phyloP scores from a whole-genome alignment of 169 alveolate genomes.

The Eimeria zaria region DNA sequence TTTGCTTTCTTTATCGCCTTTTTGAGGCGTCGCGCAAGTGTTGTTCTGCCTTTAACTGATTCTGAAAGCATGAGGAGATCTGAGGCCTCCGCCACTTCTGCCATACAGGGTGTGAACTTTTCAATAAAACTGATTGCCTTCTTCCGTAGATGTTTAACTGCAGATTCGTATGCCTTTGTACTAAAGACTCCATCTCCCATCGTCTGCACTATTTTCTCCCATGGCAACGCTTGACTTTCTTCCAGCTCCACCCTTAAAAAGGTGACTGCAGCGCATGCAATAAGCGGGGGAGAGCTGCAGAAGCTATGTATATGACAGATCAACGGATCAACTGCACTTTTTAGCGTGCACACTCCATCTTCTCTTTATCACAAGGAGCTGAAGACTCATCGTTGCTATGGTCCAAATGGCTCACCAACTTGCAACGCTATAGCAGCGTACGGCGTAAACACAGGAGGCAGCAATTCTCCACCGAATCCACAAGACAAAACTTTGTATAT shows the following conservation, averaged over 20 bases:
- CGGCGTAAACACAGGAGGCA: constrained; percentile 56
- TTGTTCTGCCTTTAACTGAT: background rate
- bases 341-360: background rate
- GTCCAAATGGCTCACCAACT: constrained; percentile 28
- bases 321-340: background rate
- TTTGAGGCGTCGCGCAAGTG: background rate
- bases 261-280: constrained; percentile 3
- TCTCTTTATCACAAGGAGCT: background rate
- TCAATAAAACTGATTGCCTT: constrained; percentile 8
- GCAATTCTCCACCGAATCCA: constrained; percentile 54
- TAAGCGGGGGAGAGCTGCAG: background rate
- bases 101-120: constrained; percentile 29
- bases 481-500: constrained; percentile 12
- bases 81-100: constrained; percentile 35
- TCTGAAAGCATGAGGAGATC: constrained; percentile 30
- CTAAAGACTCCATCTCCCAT: constrained; percentile 57
- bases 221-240: constrained; percentile 51
- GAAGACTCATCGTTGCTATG: background rate
- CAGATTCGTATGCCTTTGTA: background rate
- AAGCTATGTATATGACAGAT: background rate
- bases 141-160: constrained; percentile 10
- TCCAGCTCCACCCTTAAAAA: constrained; percentile 66
- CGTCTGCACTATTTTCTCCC: constrained; percentile 55
- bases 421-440: constrained; percentile 47
- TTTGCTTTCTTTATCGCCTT: background rate